Conservation (phyloP, 805 yeast species). For the Debaryomyces prosopidis region DNA sequence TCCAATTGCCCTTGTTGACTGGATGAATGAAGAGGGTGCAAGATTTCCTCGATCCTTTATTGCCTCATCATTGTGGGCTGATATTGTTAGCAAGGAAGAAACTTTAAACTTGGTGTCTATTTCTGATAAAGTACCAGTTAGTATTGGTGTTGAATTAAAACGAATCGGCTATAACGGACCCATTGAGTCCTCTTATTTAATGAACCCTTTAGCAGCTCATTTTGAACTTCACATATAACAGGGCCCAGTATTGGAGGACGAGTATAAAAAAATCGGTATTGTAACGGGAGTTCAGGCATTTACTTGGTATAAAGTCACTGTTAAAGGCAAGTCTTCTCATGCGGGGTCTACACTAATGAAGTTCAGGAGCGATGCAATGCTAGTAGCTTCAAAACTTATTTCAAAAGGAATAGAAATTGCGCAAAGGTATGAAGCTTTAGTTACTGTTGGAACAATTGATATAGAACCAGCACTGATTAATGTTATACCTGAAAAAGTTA, state of each 20-base stretch:
- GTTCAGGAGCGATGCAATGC: constrained; percentile 60
- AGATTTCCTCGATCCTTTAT: constrained; percentile 69
- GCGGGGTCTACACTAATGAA: constrained; percentile 73
- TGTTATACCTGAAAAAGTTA: constrained; percentile 63
- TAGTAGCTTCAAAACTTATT: constrained; percentile 59
- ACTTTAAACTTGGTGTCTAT: constrained; percentile 55
- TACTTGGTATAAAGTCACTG: constrained; percentile 58
- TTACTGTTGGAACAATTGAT: constrained; percentile 58
- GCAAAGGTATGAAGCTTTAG: constrained; percentile 49
- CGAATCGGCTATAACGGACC: constrained; percentile 66
- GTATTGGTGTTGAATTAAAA: constrained; percentile 54
- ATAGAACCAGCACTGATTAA: constrained; percentile 63
- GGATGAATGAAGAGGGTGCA: constrained; percentile 84
- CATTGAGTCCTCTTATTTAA: constrained; percentile 45
- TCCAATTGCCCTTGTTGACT: constrained; percentile 63
- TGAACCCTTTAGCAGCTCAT: constrained; percentile 63
- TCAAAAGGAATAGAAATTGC: constrained; percentile 58
- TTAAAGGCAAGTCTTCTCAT: constrained; percentile 66
- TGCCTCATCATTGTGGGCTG: constrained; percentile 71
- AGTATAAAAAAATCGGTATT: constrained; percentile 57
- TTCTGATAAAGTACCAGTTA: constrained; percentile 47
- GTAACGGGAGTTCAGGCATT: constrained; percentile 70
- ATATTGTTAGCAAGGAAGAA: constrained; percentile 43
- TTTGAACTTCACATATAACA: constrained; percentile 78
- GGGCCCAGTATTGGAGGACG: constrained; percentile 68